Evolutionary conservation across 1,139 yeast genomes (phyloP), one percentile per base, ranked within the genome.

Genomic region (Debaryomycetaceae sp.): DNA sequence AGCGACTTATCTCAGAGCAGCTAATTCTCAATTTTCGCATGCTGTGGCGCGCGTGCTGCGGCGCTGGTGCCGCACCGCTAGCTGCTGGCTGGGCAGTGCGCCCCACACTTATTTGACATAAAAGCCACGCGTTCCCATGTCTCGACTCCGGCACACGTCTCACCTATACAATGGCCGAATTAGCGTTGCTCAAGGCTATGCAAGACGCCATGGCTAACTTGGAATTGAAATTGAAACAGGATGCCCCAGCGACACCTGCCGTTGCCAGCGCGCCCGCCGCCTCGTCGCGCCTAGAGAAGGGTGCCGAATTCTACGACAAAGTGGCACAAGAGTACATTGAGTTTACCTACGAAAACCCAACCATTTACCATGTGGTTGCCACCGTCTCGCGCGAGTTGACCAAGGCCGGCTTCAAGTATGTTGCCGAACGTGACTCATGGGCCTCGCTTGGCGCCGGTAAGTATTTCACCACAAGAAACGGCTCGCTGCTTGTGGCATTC

Each of bases 291-390:
- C 22, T 17, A 10, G 12, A 4, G 5, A 18, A 18, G n/a, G 15
- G 22, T 11, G 25, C 33, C 13, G 43, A 42, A n/a, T 61, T 51
- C 39, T 65, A 49, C 42, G 54, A 58, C 23, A 42, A 49, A 16
- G 68, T 65, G 42, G 61, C 81, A 16, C 51, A 66, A 10, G 61
- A 67, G 20, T 79, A 75, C 48, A 65, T 78, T 28, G 68, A 72
- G 30, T 79, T 78, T 56, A 76, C 83, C 28, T 69, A 70, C 43
- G 49, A 60, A 20, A 71, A 68, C 43, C 86, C 86, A 26, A 78
- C 85, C 12, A 74, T 76, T 16, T 77, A 58, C 55, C 85, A 78
- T 45, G 81, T 71, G 16, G 71, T 76, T 8, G 44, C 60, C 13
- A 57, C 61, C 44, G 69, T 76, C 41, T 45, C 65, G 30, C 44